Conservation (phyloP, 1,284 basidiomycete species). For the Phenoliferia sp. region DNA sequence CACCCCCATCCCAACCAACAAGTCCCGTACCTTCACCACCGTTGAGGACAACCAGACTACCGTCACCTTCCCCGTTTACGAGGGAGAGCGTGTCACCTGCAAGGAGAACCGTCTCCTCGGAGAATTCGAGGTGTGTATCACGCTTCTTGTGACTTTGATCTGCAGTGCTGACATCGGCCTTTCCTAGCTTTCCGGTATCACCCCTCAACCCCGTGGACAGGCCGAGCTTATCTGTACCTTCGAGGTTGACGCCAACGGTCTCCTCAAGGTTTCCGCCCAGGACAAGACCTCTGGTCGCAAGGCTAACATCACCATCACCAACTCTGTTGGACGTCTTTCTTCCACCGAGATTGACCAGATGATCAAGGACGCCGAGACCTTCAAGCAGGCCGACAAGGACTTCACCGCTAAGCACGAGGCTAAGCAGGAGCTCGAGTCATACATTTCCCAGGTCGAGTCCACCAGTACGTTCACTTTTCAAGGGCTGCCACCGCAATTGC, state of each 20-base stretch:
- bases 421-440: constrained; percentile 91
- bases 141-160: background rate
- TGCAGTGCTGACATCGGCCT: background rate
- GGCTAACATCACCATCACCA: constrained; percentile 83
- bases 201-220: constrained; percentile 92
- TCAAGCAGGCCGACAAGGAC: constrained; percentile 93
- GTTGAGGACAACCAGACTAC: constrained; percentile 95
- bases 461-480: too few species aligned
- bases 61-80: constrained; percentile 96
- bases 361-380: constrained; percentile 94
- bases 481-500: too few species aligned
- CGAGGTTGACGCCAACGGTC: constrained; percentile 95
- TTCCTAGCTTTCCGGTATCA: constrained; percentile 72
- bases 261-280: constrained; percentile 88
- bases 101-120: constrained; percentile 94
- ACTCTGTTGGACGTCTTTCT: constrained; percentile 92
- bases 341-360: constrained; percentile 93
- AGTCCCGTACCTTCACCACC: constrained; percentile 91
- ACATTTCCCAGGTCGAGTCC: constrained; percentile 88
- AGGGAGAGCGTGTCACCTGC: constrained; percentile 95
- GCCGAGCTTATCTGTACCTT: constrained; percentile 89
- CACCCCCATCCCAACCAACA: constrained; percentile 95
- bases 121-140: constrained; percentile 67
- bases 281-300: constrained; percentile 94
- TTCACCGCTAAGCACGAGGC: constrained; percentile 94